Evolutionary conservation across 169 alveolate species (phyloP).

Genomic region (Eimeria zaria): DNA sequence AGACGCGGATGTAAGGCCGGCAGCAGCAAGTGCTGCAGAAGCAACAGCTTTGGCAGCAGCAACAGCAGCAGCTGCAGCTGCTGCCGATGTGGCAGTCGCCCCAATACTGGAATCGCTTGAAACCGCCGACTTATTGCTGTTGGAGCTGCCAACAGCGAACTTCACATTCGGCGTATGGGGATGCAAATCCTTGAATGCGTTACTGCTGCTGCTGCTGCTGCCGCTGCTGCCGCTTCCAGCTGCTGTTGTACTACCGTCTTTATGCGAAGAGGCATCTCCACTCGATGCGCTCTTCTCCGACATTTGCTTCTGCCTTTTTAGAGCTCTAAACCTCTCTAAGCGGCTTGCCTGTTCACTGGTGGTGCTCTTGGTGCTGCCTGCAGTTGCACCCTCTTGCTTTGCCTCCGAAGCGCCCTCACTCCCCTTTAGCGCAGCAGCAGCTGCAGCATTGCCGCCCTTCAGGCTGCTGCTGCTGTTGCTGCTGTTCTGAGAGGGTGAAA

Average conservation of each 20-base stretch:
- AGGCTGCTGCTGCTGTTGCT: slow-evolving; percentile 60
- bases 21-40: slow-evolving; percentile 54
- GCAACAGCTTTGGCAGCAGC: slow-evolving; percentile 72
- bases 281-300: slow-evolving; percentile 19
- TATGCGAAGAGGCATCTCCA: neutral
- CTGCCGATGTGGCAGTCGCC: slow-evolving; percentile 12
- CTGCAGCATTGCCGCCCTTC: neutral
- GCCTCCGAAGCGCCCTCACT: neutral
- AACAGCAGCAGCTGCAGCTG: slow-evolving; percentile 81
- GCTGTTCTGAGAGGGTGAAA: slow-evolving; percentile 31
- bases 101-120: neutral
- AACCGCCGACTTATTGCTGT: slow-evolving; percentile 10
- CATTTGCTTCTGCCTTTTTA: slow-evolving; percentile 57
- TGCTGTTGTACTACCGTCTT: neutral
- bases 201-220: slow-evolving; percentile 29
- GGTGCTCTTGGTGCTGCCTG: slow-evolving; percentile 30
- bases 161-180: slow-evolving; percentile 59
- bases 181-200: slow-evolving; percentile 31
- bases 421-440: neutral
- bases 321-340: slow-evolving; percentile 78
- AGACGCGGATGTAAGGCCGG: neutral
- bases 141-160: slow-evolving; percentile 19
- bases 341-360: slow-evolving; percentile 79
- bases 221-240: slow-evolving; percentile 4
- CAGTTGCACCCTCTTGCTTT: slow-evolving; percentile 37